phyloP scores from a whole-genome alignment of 1,284 basidiomycete genomes.

The Pseudomicrostroma phylloplanum region DNA sequence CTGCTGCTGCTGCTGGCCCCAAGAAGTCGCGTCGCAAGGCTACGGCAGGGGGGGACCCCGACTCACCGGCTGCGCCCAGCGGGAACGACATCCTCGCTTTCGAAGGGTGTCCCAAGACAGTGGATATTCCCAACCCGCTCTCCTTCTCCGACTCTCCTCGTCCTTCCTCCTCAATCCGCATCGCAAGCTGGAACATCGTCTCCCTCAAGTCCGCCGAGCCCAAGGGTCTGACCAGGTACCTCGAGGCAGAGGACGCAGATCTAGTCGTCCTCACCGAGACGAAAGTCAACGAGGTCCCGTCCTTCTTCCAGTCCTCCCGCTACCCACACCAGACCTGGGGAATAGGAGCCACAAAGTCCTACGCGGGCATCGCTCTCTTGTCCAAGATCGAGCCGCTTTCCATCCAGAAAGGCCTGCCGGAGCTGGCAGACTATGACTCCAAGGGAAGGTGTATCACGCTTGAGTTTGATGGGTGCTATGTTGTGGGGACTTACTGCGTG shows the following conservation, averaged over 20 bases:
- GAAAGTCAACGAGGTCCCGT: slow-evolving; percentile 33
- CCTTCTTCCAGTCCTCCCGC: slow-evolving; percentile 33
- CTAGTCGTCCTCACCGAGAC: slow-evolving; percentile 44
- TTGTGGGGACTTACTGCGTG: slow-evolving; percentile 79
- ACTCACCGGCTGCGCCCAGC: neutral
- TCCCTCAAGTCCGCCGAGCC: slow-evolving; percentile 35
- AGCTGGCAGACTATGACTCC: slow-evolving; percentile 22
- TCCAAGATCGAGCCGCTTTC: slow-evolving; percentile 68
- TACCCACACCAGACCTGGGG: slow-evolving; percentile 48
- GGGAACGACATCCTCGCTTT: neutral
- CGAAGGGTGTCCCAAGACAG: neutral
- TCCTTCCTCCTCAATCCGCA: slow-evolving; percentile 15
- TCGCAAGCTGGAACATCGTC: slow-evolving; percentile 46
- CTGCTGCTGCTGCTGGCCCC: no score
- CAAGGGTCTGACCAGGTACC: slow-evolving; percentile 44
- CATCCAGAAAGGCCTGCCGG: slow-evolving; percentile 59
- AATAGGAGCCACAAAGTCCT: slow-evolving; percentile 45
- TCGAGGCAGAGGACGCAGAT: slow-evolving; percentile 45
- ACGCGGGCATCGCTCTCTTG: slow-evolving; percentile 71
- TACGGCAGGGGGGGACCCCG: no score
- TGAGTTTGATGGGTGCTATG: slow-evolving; percentile 66
- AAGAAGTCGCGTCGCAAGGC: no score
- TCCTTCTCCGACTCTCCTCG: neutral
- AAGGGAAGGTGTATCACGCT: slow-evolving; percentile 58
- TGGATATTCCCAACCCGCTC: neutral